These are phyloP conservation scores for Penicillium arizonense DNA, from an alignment of 495 filamentous ascomycete genomes.

Conservation along the genomic window DNA sequence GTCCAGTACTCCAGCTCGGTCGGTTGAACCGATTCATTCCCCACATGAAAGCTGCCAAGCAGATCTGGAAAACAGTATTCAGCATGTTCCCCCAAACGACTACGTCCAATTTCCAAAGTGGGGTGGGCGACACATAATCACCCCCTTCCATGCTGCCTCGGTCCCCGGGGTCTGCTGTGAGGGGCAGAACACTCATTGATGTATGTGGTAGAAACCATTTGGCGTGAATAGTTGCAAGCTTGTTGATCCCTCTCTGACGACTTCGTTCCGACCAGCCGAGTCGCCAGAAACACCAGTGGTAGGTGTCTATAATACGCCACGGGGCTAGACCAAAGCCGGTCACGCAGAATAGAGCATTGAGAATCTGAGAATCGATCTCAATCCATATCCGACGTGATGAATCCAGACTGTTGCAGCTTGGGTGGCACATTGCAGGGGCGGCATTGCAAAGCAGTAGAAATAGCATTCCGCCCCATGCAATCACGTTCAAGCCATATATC, in stretches of 20 bases:
- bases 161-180: neutral
- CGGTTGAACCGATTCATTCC: slow-evolving; percentile 65
- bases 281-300: slow-evolving; percentile 64
- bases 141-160: slow-evolving; percentile 66
- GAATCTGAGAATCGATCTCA: slow-evolving; percentile 79
- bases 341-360: slow-evolving; percentile 83
- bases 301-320: slow-evolving; percentile 82
- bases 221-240: neutral
- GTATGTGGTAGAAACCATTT: neutral
- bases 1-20: slow-evolving; percentile 71
- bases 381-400: slow-evolving; percentile 77
- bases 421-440: slow-evolving; percentile 75
- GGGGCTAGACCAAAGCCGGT: slow-evolving; percentile 82
- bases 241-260: slow-evolving; percentile 42
- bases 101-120: slow-evolving; percentile 75
- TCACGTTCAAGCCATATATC: slow-evolving; percentile 74
- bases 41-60: slow-evolving; percentile 79
- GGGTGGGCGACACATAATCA: slow-evolving; percentile 58
- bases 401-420: slow-evolving; percentile 69
- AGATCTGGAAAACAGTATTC: slow-evolving; percentile 74
- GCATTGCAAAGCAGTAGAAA: slow-evolving; percentile 79
- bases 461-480: slow-evolving; percentile 90
- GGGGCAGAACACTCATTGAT: neutral
- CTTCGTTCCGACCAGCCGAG: slow-evolving; percentile 42
- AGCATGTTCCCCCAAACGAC: slow-evolving; percentile 70